Evolutionary conservation across 345 rosid genomes (phyloP), one percentile per base, ranked within the genome.

Genomic region (Viola odorata): DNA sequence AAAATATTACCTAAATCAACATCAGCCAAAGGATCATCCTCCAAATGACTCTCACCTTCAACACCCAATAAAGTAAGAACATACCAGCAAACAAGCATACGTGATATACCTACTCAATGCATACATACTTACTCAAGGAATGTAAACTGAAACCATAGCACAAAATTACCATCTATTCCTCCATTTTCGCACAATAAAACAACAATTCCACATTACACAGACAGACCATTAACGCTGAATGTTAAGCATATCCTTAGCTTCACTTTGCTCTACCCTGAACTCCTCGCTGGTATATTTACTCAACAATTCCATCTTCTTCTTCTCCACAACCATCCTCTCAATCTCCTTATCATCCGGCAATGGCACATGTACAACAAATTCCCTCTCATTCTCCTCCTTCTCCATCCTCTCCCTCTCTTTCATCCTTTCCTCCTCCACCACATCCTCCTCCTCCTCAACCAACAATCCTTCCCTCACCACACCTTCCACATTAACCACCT

Each of bases 311-410:
- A 73, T n/a, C 63, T 37, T 94, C 85, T 91, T 94, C 92, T 79
- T 86, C 90, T 80, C 82, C 75, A 94, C 63, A 40, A 94, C 83
- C 96, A 94, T 90, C 81, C 75, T 90, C 80, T 88, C 99, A 15
- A 94, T 94, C 75, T 90, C 97, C 81, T 90, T 90, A 58, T 90
- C 96, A 41, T 94, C 99, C 0, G 96, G 96, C 77, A 94, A 74
- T 0, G 99, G 97, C 66, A 94, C 96, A 6, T 94, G 97, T 9
- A 74, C 96, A 6, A 94, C 91, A 69, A 94, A 90, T 67, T 90
- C 95, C 69, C 83, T 84, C 73, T 77, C 87, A 45, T 73, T 87
- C 66, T 42, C 67, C 57, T 90, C 97, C n/a, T 67, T 79, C 63
- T 64, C 85, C 59, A 48, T 83, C 65, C 73, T 89, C 59, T 77